A percentile compares a stretch with the other conserved stretches of the same genome.
phyloP scores from a whole-genome alignment of 306 rosid species.

The Vicia faba region DNA sequence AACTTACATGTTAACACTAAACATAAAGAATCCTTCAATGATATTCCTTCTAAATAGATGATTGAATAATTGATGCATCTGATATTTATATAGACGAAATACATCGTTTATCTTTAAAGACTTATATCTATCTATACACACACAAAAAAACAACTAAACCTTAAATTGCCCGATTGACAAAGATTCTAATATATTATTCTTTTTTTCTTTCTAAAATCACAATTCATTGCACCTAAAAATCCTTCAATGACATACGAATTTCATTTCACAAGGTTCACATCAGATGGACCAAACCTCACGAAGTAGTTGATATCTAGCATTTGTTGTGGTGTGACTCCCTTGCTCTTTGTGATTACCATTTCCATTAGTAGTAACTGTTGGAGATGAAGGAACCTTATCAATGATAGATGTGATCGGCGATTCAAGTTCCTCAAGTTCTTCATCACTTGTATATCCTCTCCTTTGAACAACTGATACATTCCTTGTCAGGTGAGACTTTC shows the following conservation, averaged over 20 bases:
- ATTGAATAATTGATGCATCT: no score
- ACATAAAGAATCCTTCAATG: conserved; percentile 27
- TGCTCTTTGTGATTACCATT: conserved; percentile 50
- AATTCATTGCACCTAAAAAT: conserved; percentile 23
- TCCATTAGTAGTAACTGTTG: conserved; percentile 41
- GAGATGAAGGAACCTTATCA: conserved; percentile 60
- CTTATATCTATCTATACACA: conserved; percentile 41
- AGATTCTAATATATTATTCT: background rate
- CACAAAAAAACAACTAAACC: conserved; percentile 9
- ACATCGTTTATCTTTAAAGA: background rate
- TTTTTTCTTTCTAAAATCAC: conserved; percentile 13
- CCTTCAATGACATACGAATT: conserved; percentile 28
- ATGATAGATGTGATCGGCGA: conserved; percentile 72
- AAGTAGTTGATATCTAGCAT: conserved; percentile 83
- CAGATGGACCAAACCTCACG: conserved; percentile 85
- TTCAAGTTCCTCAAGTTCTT: conserved; percentile 86
- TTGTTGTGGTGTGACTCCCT: conserved; percentile 37
- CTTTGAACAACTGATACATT: conserved; percentile 65
- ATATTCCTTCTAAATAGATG: background rate
- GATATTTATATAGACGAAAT: no score
- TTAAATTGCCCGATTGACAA: background rate
- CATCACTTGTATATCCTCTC: conserved; percentile 92
- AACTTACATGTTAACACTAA: conserved; percentile 5
- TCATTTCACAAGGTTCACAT: conserved; percentile 39
- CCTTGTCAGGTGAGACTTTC: conserved; percentile 60